Evolutionary conservation across 805 yeast species (phyloP), one percentile per base, ranked within the genome.

Genomic region (Zygosaccharomyces bailii): DNA sequence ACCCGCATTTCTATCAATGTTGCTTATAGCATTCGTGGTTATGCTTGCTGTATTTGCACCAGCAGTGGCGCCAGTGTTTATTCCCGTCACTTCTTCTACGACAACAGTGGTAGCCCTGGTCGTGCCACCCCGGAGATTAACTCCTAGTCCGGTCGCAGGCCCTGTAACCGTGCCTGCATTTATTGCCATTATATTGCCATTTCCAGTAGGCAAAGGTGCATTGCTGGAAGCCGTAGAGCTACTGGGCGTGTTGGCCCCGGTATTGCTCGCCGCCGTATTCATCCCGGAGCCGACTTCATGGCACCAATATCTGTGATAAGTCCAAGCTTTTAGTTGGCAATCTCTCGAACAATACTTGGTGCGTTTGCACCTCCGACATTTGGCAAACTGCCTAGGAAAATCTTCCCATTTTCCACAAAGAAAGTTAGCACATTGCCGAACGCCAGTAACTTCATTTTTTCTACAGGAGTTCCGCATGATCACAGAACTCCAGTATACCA

Each of bases 401-500:
- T 76, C 78, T 65, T 91, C 99, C 98, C 98, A 91, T 60, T 76
- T 82, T 8, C 97, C 97, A 68, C 99, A 91, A 20, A 80, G 84
- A 54, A 89, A 85, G 61, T 83, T 84, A 1, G 97, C 96, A 66
- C 99, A 91, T 67, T 93, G 98, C 42, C 98, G 75, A 23, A 91
- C 84, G 1, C 97, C 96, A 13, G 84, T 76, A 34, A 75, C 64
- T 59, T 90, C 97, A 62, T 91, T 93, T 57, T 90, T 82, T 45
- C 97, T 77, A 61, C 96, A 91, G 1, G 96, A 89, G 64, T 93
- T 93, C 44, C 98, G 74, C 90, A 93, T 93, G 31, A 90, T 88
- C n/a, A 91, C 96, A 3, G 96, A 93, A 2, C 97, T 87, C 99
- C 99, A 91, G 65, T 90, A 89, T 54, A 85, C 83, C 72, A 89